Evolutionary conservation across 2,329 filamentous ascomycete species (phyloP).

Genomic region (Phyllosticta capitalensis): DNA sequence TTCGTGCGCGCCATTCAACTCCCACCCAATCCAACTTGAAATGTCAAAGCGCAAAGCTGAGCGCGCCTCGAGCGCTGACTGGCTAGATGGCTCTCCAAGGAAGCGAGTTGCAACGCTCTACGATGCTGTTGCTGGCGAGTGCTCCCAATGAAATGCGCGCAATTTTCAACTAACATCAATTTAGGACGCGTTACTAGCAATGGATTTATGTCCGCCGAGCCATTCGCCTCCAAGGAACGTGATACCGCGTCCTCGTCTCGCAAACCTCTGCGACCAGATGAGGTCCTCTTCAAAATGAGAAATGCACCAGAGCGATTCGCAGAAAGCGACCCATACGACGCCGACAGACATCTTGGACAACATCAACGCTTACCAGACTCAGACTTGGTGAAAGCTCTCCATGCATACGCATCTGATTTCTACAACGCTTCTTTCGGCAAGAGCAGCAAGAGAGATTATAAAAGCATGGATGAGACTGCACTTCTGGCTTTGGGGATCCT

Average conservation of each 20-base stretch:
- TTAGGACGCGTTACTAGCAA: conserved; percentile 42
- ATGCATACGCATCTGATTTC: conserved; percentile 58
- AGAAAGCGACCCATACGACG: conserved; percentile 63
- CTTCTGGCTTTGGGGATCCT: conserved; percentile 66
- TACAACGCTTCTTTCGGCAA: conserved; percentile 37
- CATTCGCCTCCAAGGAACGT: conserved; percentile 20
- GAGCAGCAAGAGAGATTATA: conserved; percentile 30
- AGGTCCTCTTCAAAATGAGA: conserved; percentile 57
- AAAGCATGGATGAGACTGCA: conserved; percentile 69
- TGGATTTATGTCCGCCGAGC: conserved; percentile 33
- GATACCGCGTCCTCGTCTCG: conserved; percentile 19
- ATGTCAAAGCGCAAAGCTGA: background rate
- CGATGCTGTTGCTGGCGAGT: conserved; percentile 52
- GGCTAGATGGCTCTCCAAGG: background rate
- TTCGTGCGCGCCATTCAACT: background rate
- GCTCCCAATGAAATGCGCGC: background rate
- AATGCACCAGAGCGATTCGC: conserved; percentile 57
- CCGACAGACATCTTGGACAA: conserved; percentile 48
- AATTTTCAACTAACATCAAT: background rate
- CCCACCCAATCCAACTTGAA: background rate
- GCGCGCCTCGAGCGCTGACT: background rate
- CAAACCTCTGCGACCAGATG: conserved; percentile 52
- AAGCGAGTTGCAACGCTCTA: conserved; percentile 50
- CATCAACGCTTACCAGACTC: conserved; percentile 52
- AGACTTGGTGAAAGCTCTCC: conserved; percentile 59